These are phyloP conservation scores for Penicillium concentricum DNA, from an alignment of 2,329 filamentous ascomycete genomes.

Conservation along the genomic window DNA sequence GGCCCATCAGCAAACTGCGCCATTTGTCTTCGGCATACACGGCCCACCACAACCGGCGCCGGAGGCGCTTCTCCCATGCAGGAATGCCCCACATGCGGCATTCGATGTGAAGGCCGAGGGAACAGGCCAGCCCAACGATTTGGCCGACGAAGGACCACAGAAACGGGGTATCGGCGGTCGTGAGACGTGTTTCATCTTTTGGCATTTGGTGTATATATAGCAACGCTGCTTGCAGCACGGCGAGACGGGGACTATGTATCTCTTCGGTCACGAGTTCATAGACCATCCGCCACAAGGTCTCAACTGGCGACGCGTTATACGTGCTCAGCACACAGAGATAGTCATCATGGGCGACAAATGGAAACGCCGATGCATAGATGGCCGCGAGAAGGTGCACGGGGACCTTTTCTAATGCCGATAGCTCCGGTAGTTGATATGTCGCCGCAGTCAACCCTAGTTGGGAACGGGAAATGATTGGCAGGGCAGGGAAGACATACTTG, in stretches of 20 bases:
- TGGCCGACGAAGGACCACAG: conserved; percentile 41
- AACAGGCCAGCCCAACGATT: conserved; percentile 34
- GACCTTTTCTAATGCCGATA: conserved; percentile 18
- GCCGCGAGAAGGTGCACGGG: conserved; percentile 33
- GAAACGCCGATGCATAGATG: conserved; percentile 34
- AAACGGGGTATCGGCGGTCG: conserved; percentile 34
- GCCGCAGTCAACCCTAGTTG: conserved; percentile 24
- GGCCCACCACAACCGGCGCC: conserved; percentile 43
- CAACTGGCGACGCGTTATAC: conserved; percentile 26
- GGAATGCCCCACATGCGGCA: conserved; percentile 40
- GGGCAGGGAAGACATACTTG: conserved; percentile 31
- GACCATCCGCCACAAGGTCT: conserved; percentile 31
- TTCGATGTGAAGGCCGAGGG: conserved; percentile 39
- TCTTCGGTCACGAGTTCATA: conserved; percentile 34
- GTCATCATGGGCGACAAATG: conserved; percentile 34
- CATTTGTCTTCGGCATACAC: conserved; percentile 43
- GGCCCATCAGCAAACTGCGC: conserved; percentile 36
- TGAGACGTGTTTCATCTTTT: conserved; percentile 20
- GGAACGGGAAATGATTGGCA: conserved; percentile 34
- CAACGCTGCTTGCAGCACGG: conserved; percentile 33
- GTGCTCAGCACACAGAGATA: conserved; percentile 30
- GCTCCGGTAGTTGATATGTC: conserved; percentile 21
- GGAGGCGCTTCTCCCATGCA: conserved; percentile 38
- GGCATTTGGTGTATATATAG: conserved; percentile 32
- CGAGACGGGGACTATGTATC: conserved; percentile 33